These are phyloP conservation scores for Yamadazyma endophytica DNA, from an alignment of 805 yeast genomes.

Conservation along the genomic window DNA sequence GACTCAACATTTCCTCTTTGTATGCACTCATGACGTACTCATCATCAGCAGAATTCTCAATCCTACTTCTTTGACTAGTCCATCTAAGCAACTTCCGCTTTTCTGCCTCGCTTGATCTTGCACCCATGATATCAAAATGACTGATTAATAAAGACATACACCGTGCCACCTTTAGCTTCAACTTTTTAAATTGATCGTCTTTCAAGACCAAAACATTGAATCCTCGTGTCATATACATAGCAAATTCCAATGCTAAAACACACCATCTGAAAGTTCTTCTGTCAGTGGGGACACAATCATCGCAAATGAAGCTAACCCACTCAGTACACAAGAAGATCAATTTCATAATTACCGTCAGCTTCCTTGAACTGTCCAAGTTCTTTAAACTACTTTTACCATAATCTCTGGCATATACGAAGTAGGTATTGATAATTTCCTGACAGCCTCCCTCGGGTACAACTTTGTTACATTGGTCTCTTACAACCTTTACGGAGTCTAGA, in stretches of 20 bases:
- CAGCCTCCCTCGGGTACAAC: conserved; percentile 49
- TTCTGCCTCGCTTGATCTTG: conserved; percentile 74
- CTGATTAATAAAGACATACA: conserved; percentile 92
- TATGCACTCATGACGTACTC: conserved; percentile 43
- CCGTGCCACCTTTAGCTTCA: conserved; percentile 83
- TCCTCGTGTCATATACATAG: conserved; percentile 90
- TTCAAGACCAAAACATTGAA: conserved; percentile 78
- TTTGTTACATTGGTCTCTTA: conserved; percentile 51
- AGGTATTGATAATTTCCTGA: conserved; percentile 72
- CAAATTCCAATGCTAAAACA: conserved; percentile 91
- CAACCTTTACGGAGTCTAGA: conserved; percentile 53
- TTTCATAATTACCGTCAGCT: conserved; percentile 64
- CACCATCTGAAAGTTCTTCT: conserved; percentile 93
- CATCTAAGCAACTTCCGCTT: conserved; percentile 52
- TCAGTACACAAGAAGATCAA: conserved; percentile 75
- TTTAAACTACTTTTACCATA: conserved; percentile 69
- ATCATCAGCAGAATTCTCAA: conserved; percentile 41
- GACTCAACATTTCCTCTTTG: conserved; percentile 63
- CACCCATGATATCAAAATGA: conserved; percentile 98
- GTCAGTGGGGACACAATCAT: conserved; percentile 92
- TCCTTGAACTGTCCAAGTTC: conserved; percentile 58
- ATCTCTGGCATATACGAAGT: conserved; percentile 76
- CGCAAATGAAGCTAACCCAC: conserved; percentile 91
- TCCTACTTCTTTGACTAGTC: conserved; percentile 50
- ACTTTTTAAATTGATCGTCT: conserved; percentile 66